phyloP scores from a whole-genome alignment of 148 eudicot genomes.

The Diospyros lotus region DNA sequence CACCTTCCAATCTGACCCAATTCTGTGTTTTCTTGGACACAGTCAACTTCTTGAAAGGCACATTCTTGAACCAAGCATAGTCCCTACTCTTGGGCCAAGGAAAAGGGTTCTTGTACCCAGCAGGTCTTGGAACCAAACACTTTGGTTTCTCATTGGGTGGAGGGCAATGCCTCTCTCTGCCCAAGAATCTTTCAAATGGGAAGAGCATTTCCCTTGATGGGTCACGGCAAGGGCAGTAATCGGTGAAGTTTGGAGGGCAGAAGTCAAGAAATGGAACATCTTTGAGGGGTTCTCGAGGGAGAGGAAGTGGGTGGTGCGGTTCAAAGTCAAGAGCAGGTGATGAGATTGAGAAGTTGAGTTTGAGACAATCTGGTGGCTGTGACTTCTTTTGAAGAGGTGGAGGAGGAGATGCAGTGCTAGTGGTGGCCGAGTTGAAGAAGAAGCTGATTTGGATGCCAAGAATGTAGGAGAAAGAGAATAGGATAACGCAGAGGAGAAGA shows the following conservation, averaged over 20 bases:
- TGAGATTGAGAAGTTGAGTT: too few species aligned
- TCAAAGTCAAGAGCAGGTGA: too few species aligned
- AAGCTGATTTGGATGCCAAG: conserved; percentile 22
- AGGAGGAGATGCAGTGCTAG: too few species aligned
- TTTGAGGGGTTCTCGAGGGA: conserved; percentile 9
- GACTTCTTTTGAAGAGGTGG: neutral
- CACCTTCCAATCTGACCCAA: conserved; percentile 48
- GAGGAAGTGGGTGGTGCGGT: conserved; percentile 23
- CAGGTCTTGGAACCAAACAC: conserved; percentile 50
- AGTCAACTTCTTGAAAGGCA: conserved; percentile 34
- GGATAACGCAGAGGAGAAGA: conserved; percentile 18
- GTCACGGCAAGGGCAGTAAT: conserved; percentile 51
- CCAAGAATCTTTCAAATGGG: conserved; percentile 15
- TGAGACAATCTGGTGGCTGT: too few species aligned
- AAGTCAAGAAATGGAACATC: conserved; percentile 11
- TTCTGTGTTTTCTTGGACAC: conserved; percentile 40
- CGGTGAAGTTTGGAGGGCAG: conserved; percentile 36
- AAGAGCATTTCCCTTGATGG: too few species aligned
- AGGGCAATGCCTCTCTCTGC: conserved; percentile 72
- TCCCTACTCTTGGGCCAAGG: conserved; percentile 56
- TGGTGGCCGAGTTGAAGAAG: neutral
- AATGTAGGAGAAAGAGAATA: conserved; percentile 31
- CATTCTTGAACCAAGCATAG: conserved; percentile 54
- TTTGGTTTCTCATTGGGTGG: conserved; percentile 21
- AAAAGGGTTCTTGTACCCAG: conserved; percentile 45